Evolutionary conservation across 768 basidiomycete genomes (phyloP), one percentile per base, ranked within the genome.

Genomic region (Amanita molliuscula): DNA sequence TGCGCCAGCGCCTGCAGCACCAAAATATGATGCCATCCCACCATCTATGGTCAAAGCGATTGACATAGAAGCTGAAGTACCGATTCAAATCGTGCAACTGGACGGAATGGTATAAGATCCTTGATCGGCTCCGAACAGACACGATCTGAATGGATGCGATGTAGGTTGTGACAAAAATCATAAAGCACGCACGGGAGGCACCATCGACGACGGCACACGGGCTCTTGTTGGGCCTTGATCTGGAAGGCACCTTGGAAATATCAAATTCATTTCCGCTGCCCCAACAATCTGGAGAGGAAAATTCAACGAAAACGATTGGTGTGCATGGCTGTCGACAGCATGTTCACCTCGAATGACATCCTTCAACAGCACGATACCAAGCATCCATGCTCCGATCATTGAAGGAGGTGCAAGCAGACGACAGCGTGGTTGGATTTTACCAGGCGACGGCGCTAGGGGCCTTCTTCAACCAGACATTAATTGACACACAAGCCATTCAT

Each of bases 401-500:
- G 61, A 88, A 89, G 61, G 91, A 94, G 63, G 92, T 94, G 48
- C 85, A 88, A 59, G 81, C 83, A 33, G 91, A 94, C 59, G 91
- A 95, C 66, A 90, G 83, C 55, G 79, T 93, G 29, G 85, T 96
- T 49, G 94, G 94, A 34, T 91, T 95, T 66, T 97, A 97, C 70
- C 90, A 95, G 61, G 87, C 88, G 38, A 90, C 84, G 23, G 80
- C 82, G 7, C 74, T 90, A 34, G 89, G 89, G 37, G 86, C 88
- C 4, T 91, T 92, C 64, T 86, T 85, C 65, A 88, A 79, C 60
- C 88, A 89, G 62, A 75, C 77, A 6, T 63, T 92, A 44, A 73
- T 92, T 42, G 88, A 93, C 57, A 82, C 85, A 6, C 88, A 89
- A 63, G 85, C 84, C 43, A 78, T 88, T 56, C 88, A 91, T 63